Base-by-base conservation (phyloP, 2,329 filamentous ascomycete genomes). In the Aspergillus texensis region DNA sequence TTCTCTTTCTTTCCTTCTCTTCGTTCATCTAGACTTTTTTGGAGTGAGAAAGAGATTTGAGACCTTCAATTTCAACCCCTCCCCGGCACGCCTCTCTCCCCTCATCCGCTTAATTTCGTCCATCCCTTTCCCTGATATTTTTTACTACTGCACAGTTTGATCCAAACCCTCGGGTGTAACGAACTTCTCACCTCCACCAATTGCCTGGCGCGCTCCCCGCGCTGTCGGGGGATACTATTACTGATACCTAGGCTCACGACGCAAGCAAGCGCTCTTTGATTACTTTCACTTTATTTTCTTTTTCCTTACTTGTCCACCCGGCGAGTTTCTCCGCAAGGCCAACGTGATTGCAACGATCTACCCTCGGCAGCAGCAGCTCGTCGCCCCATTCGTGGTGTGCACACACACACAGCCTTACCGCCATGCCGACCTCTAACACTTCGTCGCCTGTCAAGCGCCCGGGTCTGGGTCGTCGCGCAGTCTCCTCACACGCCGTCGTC, bases 361-460 rank as follows among this genome's bases (percentile, higher is more conserved):
- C 24, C 21, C 21, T 48, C 45, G 45, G 12, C 39, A 41, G 39
- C 39, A 41, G 39, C 39, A 52, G 34, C 34, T 36, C 34, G 34
- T 43, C 57, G 30, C 53, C 34, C 41, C 34, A 32, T 59, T 34
- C 30, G 21, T 36, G 34, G 14, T 16, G 34, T 36, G 34, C 14
- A 16, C 34, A 36, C 34, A 14, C 34, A 36, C 14, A 36, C 34
- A 36, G 48, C 57, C 61, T 61, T 56, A 54, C 61, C 64, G 67
- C 66, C 67, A 71, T 71, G 69, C 69, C 69, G 63, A 70, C 66
- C 57, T 66, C 68, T 65, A 77, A 68, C 67, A 77, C 72, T 21
- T 73, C 77, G 30, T 78, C 77, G 60, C 77, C 77, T 36, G 74
- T 76, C 63, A 79, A 78, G 73, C 76, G 77, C 68, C 77, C 77